These are phyloP conservation scores for Talaromyces trachyspermus DNA, from an alignment of 495 filamentous ascomycete species.

Conservation along the genomic window DNA sequence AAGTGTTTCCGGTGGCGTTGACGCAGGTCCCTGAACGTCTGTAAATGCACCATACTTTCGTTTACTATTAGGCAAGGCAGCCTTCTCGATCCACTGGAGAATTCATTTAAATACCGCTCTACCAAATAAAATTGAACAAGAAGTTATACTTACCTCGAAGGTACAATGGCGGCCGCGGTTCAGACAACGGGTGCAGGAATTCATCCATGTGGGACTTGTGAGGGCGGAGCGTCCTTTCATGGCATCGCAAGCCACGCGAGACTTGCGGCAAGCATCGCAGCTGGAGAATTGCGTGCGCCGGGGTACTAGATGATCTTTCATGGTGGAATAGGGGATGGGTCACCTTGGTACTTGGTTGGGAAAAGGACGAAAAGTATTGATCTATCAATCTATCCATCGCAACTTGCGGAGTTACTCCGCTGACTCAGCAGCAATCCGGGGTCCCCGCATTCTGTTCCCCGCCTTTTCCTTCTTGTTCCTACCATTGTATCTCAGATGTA, in stretches of 20 bases:
- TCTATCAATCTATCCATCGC: too few species aligned
- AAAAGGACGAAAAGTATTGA: too few species aligned
- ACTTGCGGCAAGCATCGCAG: conserved; percentile 16
- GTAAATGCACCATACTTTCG: conserved; percentile 1
- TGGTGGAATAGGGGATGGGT: too few species aligned
- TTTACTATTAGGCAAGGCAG: conserved; percentile 7
- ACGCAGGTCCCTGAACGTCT: background rate
- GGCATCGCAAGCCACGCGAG: conserved; percentile 15
- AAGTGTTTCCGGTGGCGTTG: background rate
- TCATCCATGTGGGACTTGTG: conserved; percentile 8
- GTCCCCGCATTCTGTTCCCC: too few species aligned
- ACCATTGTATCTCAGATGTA: too few species aligned
- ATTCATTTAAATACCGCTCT: background rate
- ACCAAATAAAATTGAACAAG: background rate
- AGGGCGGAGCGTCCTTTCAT: conserved; percentile 11
- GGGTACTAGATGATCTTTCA: conserved; percentile 7
- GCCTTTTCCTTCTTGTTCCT: too few species aligned
- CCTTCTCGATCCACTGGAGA: conserved; percentile 6
- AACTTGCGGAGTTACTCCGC: too few species aligned
- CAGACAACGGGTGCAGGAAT: conserved; percentile 12
- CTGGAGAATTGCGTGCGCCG: conserved; percentile 16
- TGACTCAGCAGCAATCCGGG: too few species aligned
- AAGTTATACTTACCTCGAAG: conserved; percentile 11
- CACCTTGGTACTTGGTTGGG: too few species aligned
- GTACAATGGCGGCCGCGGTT: conserved; percentile 12